Conservation (phyloP, 1,139 yeast species). For the Debaryomyces sp. region DNA sequence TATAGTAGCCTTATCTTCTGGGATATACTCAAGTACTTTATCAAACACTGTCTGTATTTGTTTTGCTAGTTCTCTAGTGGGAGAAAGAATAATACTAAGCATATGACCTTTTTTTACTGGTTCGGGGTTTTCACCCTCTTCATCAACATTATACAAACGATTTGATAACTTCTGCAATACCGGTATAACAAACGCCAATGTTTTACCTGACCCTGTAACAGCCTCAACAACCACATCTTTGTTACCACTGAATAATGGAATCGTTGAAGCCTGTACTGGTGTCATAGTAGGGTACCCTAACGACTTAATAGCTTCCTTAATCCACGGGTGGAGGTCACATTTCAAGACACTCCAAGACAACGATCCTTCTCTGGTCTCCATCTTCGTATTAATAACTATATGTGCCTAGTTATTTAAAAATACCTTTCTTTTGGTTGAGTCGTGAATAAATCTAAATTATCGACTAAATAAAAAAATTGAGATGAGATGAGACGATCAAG, state of each 20-base stretch:
- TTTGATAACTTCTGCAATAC: conserved; percentile 64
- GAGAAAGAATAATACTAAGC: conserved; percentile 75
- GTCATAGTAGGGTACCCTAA: conserved; percentile 86
- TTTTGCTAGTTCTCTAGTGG: conserved; percentile 89
- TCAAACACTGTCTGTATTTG: conserved; percentile 76
- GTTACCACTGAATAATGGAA: conserved; percentile 83
- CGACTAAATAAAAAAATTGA: conserved; percentile 11
- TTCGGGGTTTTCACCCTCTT: conserved; percentile 27
- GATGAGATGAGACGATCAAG: conserved; percentile 12
- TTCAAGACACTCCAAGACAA: conserved; percentile 42
- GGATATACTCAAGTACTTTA: conserved; percentile 59
- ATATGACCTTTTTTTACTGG: conserved; percentile 61
- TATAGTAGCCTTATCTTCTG: conserved; percentile 48
- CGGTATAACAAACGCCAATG: conserved; percentile 85
- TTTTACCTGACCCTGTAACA: conserved; percentile 96
- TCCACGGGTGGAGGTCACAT: conserved; percentile 45
- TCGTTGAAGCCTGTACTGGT: conserved; percentile 95
- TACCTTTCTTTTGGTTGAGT: neutral
- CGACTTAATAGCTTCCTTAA: conserved; percentile 64
- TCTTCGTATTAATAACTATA: conserved; percentile 9
- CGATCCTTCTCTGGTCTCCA: conserved; percentile 38
- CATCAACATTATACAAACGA: conserved; percentile 24
- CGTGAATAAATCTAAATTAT: conserved; percentile 5
- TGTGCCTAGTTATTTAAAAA: neutral
- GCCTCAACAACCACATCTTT: conserved; percentile 97